Base-by-base conservation (phyloP, 177 flowering plant species). In the Vitis hybrid region DNA sequence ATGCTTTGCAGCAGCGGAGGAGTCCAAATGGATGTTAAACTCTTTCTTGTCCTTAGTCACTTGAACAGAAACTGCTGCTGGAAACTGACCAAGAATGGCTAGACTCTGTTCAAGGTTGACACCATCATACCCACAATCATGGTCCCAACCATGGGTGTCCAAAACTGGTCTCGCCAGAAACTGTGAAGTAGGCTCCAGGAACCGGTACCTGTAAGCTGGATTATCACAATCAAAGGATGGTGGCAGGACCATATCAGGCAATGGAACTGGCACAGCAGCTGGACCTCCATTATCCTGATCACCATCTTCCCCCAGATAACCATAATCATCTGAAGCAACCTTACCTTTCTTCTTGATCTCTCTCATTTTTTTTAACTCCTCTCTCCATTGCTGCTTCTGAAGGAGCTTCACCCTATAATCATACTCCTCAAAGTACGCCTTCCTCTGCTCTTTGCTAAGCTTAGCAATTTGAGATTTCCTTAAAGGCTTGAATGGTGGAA, bases 131-230 rank as follows among this genome's bases (percentile, higher is more conserved):
- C 98, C 98, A 75, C 93, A 91, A 64, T 93, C 98, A 72, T 93
- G 98, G 73, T 93, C 98, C 98, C 98, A 93, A 3, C 97, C 92
- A 75, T 93, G 94, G 40, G 84, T 80, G 77, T 93, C 98, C 67
- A 93, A 70, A 55, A 93, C 98, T 6, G 98, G 98, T 77, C 97
- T 77, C 3, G 88, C 90, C 71, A 91, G 69, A 56, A 91, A 85
- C 72, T 90, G 95, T 8, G 97, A 91, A 15, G 92, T 88, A 11
- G 98, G 97, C 84, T 93, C 98, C 74, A 93, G 72, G 68, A 90
- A 88, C 49, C 98, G 81, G 83, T 86, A 93, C 58, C 98, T 81
- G 64, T 86, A 86, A 54, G 91, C 88, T 7, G 93, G 94, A 75
- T 82, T 87, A 69, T 87, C 97, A 52, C 89, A 72, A 56, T 93